Evolutionary conservation across 2,329 filamentous ascomycete genomes (phyloP).

Genomic region (Xylaria sp.): DNA sequence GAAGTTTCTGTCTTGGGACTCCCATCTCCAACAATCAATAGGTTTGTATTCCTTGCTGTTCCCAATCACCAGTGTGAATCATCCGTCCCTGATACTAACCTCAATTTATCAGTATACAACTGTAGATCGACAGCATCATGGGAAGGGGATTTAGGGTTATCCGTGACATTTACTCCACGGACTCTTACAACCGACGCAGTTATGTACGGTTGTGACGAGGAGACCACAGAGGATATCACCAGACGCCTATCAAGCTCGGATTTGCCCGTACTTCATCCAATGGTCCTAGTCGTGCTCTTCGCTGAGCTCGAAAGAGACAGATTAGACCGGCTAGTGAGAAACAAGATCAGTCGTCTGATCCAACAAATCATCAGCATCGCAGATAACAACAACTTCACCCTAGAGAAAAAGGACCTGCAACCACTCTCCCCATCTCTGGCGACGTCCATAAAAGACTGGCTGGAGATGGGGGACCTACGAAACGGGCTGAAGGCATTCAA

Average conservation of each 20-base stretch:
- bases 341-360: constrained; percentile 30
- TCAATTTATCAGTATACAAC: constrained; percentile 26
- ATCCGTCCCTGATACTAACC: background rate
- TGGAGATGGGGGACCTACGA: constrained; percentile 23
- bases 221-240: constrained; percentile 29
- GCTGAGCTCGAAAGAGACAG: constrained; percentile 41
- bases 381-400: constrained; percentile 10
- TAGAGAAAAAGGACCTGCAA: background rate
- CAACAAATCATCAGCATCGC: constrained; percentile 36
- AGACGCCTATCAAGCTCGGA: constrained; percentile 30
- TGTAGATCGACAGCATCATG: constrained; percentile 27
- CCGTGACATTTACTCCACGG: constrained; percentile 38
- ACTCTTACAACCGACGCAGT: constrained; percentile 36
- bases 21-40: constrained; percentile 9
- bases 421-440: constrained; percentile 10
- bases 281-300: constrained; percentile 39
- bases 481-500: constrained; percentile 27
- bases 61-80: background rate
- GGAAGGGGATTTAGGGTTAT: constrained; percentile 38
- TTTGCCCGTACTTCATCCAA: constrained; percentile 35
- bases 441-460: constrained; percentile 22
- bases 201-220: constrained; percentile 40
- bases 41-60: constrained; percentile 16
- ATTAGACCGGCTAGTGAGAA: constrained; percentile 22
- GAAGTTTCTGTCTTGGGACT: constrained; percentile 21